These are phyloP conservation scores for Neurospora sp. DNA, from an alignment of 2,329 filamentous ascomycete species.

Conservation along the genomic window DNA sequence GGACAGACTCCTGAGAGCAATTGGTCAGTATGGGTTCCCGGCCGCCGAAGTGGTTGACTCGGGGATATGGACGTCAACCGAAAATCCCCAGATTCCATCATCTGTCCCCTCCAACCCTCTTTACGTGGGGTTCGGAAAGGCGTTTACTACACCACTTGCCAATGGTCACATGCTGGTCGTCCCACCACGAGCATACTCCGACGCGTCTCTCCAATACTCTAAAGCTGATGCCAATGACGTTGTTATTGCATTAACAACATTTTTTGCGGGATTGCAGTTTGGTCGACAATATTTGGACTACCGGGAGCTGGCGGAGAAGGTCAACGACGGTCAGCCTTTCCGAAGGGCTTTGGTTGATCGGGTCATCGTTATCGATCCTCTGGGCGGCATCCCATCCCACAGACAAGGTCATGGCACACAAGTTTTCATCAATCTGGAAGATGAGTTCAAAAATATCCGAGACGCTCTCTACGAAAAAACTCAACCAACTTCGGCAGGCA, in stretches of 20 bases:
- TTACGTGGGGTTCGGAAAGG: conserved; percentile 35
- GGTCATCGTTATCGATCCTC: conserved; percentile 77
- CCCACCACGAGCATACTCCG: conserved; percentile 36
- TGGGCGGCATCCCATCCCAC: conserved; percentile 72
- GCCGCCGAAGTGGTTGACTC: conserved; percentile 60
- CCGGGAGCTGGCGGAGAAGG: conserved; percentile 27
- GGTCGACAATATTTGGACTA: conserved; percentile 1
- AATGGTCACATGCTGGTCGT: conserved; percentile 64
- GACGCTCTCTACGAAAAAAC: conserved; percentile 40
- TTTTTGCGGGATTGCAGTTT: conserved; percentile 60
- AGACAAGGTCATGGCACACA: conserved; percentile 55
- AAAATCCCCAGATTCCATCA: conserved; percentile 16
- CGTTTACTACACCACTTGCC: conserved; percentile 56
- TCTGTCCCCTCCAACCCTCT: conserved; percentile 25
- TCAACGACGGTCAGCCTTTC: conserved; percentile 26
- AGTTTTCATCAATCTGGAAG: conserved; percentile 86
- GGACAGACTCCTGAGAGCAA: conserved; percentile 62
- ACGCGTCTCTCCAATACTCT: conserved; percentile 29
- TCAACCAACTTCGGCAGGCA: conserved; percentile 3
- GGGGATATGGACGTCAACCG: conserved; percentile 34
- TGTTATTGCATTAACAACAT: conserved; percentile 65
- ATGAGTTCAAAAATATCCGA: conserved; percentile 68
- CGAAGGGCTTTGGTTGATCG: conserved; percentile 61
- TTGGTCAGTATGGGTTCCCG: conserved; percentile 59
- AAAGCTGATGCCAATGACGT: conserved; percentile 47